Conservation (phyloP, 805 yeast genomes). For the Wickerhamiella kurtzmanii region DNA sequence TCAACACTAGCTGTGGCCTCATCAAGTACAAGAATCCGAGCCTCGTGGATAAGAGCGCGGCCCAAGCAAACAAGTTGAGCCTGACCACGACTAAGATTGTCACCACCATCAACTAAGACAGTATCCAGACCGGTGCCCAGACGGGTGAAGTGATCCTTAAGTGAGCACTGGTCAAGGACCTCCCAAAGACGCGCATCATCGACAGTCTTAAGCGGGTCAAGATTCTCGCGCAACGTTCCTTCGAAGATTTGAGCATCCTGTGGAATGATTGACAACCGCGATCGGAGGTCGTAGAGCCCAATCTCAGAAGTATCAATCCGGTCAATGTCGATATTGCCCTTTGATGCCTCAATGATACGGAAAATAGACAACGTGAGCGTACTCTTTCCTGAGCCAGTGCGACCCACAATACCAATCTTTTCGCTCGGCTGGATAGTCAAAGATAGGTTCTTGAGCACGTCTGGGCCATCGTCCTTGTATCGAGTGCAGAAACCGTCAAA, state of each 20-base stretch:
- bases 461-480: constrained; percentile 65
- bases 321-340: constrained; percentile 60
- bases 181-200: constrained; percentile 67
- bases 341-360: constrained; percentile 65
- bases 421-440: constrained; percentile 56
- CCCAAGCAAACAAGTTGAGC: constrained; percentile 68
- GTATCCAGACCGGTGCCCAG: constrained; percentile 42
- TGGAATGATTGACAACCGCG: constrained; percentile 71
- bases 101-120: constrained; percentile 53
- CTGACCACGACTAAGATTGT: constrained; percentile 71
- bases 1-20: constrained; percentile 78
- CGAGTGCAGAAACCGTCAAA: constrained; percentile 63
- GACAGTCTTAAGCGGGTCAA: constrained; percentile 63
- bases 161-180: constrained; percentile 64
- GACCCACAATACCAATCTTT: constrained; percentile 88
- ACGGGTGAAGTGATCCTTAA: constrained; percentile 47
- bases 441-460: constrained; percentile 56
- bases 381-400: constrained; percentile 94
- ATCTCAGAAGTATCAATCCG: constrained; percentile 49
- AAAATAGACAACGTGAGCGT: constrained; percentile 72
- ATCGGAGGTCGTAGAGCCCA: constrained; percentile 68
- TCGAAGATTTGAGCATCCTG: constrained; percentile 89
- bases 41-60: constrained; percentile 55
- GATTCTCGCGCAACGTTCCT: constrained; percentile 71
- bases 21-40: constrained; percentile 60